A percentile compares a stretch with the other conserved stretches of the same genome.
phyloP scores from a whole-genome alignment of 495 filamentous ascomycete species.

The Lophiostoma macrostomum region DNA sequence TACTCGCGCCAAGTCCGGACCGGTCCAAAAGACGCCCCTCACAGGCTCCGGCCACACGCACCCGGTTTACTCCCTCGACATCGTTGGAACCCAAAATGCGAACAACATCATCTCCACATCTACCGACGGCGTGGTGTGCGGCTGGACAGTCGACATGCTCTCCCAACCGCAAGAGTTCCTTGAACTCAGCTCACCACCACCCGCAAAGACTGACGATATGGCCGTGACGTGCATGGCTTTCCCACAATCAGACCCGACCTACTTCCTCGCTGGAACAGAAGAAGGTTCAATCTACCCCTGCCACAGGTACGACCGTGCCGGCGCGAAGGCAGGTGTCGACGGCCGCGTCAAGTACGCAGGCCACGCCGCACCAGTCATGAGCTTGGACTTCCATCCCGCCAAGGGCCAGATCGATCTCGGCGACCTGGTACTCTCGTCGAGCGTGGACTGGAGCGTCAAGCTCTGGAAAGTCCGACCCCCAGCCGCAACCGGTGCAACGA shows the following conservation, averaged over 20 bases:
- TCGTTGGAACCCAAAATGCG: conserved; percentile 96
- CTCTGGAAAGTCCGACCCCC: conserved; percentile 90
- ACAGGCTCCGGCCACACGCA: conserved; percentile 93
- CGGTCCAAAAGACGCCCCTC: conserved; percentile 92
- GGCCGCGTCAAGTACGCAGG: conserved; percentile 77
- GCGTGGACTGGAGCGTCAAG: conserved; percentile 94
- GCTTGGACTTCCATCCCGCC: conserved; percentile 88
- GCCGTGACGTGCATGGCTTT: conserved; percentile 97
- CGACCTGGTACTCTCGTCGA: conserved; percentile 81
- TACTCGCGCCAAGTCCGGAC: conserved; percentile 74
- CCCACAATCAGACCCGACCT: conserved; percentile 90
- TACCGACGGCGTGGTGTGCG: conserved; percentile 93
- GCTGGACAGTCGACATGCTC: conserved; percentile 97
- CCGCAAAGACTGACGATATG: conserved; percentile 88
- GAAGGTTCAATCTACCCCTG: conserved; percentile 94
- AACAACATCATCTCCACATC: conserved; percentile 96
- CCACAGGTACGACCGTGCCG: conserved; percentile 93
- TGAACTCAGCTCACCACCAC: conserved; percentile 77
- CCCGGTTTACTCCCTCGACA: conserved; percentile 90
- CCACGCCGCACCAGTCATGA: conserved; percentile 93
- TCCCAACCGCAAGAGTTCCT: conserved; percentile 90
- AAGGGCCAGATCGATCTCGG: conserved; percentile 91
- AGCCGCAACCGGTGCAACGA: conserved; percentile 53
- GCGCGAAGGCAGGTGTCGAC: conserved; percentile 93
- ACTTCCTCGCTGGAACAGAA: conserved; percentile 95